Base-by-base conservation (phyloP, 805 yeast genomes). In the Ogataea methanolica region DNA sequence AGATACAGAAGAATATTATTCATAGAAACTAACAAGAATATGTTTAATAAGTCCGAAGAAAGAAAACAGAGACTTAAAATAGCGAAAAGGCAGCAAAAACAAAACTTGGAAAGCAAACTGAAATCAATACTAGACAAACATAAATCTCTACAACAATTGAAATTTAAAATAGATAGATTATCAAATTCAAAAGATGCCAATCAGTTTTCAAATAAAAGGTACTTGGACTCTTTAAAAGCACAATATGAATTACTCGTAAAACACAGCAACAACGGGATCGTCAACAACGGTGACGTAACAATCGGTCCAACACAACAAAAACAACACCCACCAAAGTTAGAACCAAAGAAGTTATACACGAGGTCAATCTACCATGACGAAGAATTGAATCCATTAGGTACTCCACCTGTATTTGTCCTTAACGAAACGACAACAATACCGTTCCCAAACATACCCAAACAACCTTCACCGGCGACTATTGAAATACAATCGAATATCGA, bases 311-410 rank as follows among this genome's bases (percentile, higher is more conserved):
- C 26, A 15, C 21, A 39, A 29, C 12, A 34, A 43, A 14, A 16
- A 8, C 40, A 17, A 5, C 34, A 37, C 19, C 21, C 11, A 35
- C 44, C 12, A n/a, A 39, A 15, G 21, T 19, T 19, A 26, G 37
- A 42, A 47, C 41, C 50, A 46, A n/a, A 55, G 48, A 50, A 69
- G 58, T 63, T 77, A 55, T 83, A 82, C 2, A 57, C 54, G 29
- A 64, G 70, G 36, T 80, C 87, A 7, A 68, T 81, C 1, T 83
- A 76, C 58, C 82, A 78, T 61, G 84, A 83, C 54, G 81, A 83
- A 5, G 87, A 83, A 51, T 73, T 85, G 68, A 83, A 83, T 50
- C 82, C 84, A 2, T 57, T 73, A 5, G 89, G 89, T 0, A 63
- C 57, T 42, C 78, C 82, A 0, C 85, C 42, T 6, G 15, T 11